These are phyloP conservation scores for Fusarium dimerum DNA, from an alignment of 2,329 filamentous ascomycete genomes.

Conservation along the genomic window DNA sequence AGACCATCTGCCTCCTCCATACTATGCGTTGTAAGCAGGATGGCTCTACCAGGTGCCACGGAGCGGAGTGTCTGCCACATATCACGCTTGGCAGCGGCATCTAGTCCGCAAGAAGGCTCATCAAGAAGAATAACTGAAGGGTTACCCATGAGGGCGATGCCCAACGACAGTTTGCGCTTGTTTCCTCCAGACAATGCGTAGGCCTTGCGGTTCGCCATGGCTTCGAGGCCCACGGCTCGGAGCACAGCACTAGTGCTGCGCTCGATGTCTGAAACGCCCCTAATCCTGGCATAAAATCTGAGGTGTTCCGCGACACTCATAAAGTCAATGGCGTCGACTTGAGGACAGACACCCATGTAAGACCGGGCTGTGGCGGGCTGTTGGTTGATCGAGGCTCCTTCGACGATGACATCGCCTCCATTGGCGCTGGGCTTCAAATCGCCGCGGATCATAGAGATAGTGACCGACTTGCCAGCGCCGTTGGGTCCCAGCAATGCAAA, in stretches of 20 bases:
- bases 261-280: conserved; percentile 70
- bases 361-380: too few relatives aligned
- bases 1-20: conserved; percentile 92
- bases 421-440: too few relatives aligned
- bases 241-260: conserved; percentile 74
- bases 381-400: too few relatives aligned
- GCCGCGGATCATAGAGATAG: conserved; percentile 78
- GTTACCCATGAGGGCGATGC: conserved; percentile 85
- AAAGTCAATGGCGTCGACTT: conserved; percentile 78
- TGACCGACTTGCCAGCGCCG: conserved; percentile 81
- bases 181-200: conserved; percentile 80
- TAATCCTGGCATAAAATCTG: conserved; percentile 76
- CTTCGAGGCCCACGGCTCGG: conserved; percentile 68
- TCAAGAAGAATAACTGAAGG: conserved; percentile 80
- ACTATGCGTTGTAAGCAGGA: conserved; percentile 81
- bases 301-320: conserved; percentile 84
- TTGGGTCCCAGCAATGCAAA: conserved; percentile 77
- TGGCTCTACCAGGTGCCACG: conserved; percentile 70
- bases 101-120: conserved; percentile 81
- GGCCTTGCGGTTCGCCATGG: conserved; percentile 71
- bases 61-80: conserved; percentile 82
- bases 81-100: conserved; percentile 80
- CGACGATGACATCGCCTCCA: too few relatives aligned
- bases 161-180: conserved; percentile 80
- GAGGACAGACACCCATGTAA: too few relatives aligned